A percentile compares a stretch with the other conserved stretches of the same genome.
Conservation (phyloP, 2,329 filamentous ascomycete species). For the Trichoderma hamatum region DNA sequence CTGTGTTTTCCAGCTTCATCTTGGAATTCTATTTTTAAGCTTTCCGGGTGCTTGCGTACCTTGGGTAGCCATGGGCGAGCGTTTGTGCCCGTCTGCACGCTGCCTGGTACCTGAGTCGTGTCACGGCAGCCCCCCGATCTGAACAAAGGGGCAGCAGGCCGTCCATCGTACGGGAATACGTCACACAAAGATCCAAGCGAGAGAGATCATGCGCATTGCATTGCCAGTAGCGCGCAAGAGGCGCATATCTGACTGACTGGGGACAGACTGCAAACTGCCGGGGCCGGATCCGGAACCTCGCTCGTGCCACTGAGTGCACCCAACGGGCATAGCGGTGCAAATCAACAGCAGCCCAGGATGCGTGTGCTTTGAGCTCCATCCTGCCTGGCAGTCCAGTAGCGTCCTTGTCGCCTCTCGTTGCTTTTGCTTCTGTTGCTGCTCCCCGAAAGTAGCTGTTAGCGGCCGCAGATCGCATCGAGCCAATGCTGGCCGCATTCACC, state of each 20-base stretch:
- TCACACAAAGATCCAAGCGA: neutral
- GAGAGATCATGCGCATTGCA: neutral
- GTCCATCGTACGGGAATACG: neutral
- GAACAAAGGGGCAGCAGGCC: neutral
- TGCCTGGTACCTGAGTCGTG: neutral
- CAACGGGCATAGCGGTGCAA: neutral
- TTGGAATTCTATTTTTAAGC: neutral
- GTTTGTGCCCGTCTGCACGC: neutral
- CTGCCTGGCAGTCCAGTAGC: too few relatives aligned
- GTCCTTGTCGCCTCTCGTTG: neutral
- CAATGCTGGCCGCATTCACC: slow-evolving; percentile 15
- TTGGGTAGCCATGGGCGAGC: too few relatives aligned
- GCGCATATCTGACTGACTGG: neutral
- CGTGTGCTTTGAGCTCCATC: neutral
- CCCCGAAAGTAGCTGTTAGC: neutral
- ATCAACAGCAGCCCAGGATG: neutral
- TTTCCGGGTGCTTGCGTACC: neutral
- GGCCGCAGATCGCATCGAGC: slow-evolving; percentile 1
- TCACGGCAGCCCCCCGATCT: neutral
- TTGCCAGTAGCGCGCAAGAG: neutral
- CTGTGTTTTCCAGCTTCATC: neutral
- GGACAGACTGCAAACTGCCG: neutral
- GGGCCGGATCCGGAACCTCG: slow-evolving; percentile 6
- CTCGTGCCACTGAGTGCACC: neutral
- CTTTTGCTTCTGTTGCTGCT: neutral